Evolutionary conservation across 169 alveolate genomes (phyloP).

Genomic region (Fabrea salina): DNA sequence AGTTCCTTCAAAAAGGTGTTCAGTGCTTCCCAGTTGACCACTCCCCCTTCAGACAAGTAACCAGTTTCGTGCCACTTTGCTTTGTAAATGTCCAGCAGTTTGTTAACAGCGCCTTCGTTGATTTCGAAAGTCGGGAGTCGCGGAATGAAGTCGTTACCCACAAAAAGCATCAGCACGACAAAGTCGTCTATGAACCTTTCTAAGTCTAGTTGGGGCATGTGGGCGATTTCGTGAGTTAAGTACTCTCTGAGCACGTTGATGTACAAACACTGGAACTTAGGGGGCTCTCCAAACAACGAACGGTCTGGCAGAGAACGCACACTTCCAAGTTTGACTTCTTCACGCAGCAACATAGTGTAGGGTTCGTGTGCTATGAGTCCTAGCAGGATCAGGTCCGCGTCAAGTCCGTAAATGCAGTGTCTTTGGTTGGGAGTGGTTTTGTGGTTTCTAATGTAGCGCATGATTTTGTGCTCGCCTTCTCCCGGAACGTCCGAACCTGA

Average conservation of each 20-base stretch:
- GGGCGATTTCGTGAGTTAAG: slow-evolving; percentile 73
- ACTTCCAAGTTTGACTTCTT: slow-evolving; percentile 75
- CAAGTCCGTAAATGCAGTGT: slow-evolving; percentile 99
- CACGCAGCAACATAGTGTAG: slow-evolving; percentile 91
- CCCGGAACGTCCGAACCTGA: slow-evolving; percentile 99
- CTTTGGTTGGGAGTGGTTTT: slow-evolving; percentile 88
- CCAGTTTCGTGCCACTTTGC: slow-evolving; percentile 39
- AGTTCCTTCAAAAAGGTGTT: slow-evolving; percentile 48
- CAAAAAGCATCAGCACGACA: slow-evolving; percentile 90
- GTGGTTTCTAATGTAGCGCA: slow-evolving; percentile 91
- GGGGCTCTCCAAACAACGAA: slow-evolving; percentile 30
- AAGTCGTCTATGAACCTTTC: slow-evolving; percentile 92
- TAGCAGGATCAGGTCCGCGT: slow-evolving; percentile 98
- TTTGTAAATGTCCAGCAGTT: slow-evolving; percentile 71
- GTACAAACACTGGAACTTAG: slow-evolving; percentile 50
- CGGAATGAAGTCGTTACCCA: slow-evolving; percentile 97
- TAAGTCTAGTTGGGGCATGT: slow-evolving; percentile 42
- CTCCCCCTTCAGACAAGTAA: slow-evolving; percentile 64
- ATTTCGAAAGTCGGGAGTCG: slow-evolving; percentile 86
- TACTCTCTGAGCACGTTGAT: slow-evolving; percentile 82
- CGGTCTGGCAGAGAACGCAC: slow-evolving; percentile 26
- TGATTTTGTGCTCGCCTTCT: slow-evolving; percentile 99
- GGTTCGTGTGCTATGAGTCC: slow-evolving; percentile 97
- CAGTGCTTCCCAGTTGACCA: slow-evolving; percentile 51
- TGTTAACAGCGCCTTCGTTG: slow-evolving; percentile 88